These are phyloP conservation scores for Penicillium sp. DNA, from an alignment of 2,329 filamentous ascomycete genomes.

Conservation along the genomic window DNA sequence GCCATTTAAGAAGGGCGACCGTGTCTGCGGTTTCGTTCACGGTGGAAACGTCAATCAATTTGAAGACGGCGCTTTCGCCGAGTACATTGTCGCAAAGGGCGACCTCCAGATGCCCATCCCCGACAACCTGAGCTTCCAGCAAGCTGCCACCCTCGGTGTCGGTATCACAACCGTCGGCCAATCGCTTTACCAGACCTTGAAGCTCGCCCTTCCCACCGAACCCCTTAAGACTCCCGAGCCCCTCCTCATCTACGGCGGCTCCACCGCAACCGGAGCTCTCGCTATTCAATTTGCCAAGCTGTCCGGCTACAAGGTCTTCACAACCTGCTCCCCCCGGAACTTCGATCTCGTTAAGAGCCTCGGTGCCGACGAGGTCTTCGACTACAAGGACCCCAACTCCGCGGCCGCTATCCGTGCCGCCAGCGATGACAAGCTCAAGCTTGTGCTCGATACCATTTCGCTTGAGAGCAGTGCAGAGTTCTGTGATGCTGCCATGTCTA, in stretches of 20 bases:
- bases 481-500: constrained; percentile 33
- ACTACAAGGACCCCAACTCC: constrained; percentile 25
- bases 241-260: constrained; percentile 42
- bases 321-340: constrained; percentile 35
- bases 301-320: constrained; percentile 31
- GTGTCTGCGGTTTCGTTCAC: constrained; percentile 52
- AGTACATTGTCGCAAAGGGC: constrained; percentile 54
- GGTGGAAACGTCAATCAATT: constrained; percentile 43
- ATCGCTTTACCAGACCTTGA: constrained; percentile 36
- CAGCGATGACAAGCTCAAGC: constrained; percentile 32
- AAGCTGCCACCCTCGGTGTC: constrained; percentile 54
- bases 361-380: constrained; percentile 36
- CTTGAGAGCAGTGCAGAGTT: constrained; percentile 25
- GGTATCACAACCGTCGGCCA: constrained; percentile 53
- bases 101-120: constrained; percentile 51
- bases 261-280: constrained; percentile 37
- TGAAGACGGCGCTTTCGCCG: constrained; percentile 55
- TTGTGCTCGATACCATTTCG: constrained; percentile 37
- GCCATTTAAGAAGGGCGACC: constrained; percentile 51
- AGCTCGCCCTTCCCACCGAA: constrained; percentile 26
- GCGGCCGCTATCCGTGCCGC: constrained; percentile 29
- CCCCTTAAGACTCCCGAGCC: constrained; percentile 16
- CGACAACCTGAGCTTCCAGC: constrained; percentile 50
- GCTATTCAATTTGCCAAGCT: constrained; percentile 43
- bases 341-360: constrained; percentile 32